These are phyloP conservation scores for Talaromyces piceae DNA, from an alignment of 2,329 filamentous ascomycete species.

Conservation along the genomic window DNA sequence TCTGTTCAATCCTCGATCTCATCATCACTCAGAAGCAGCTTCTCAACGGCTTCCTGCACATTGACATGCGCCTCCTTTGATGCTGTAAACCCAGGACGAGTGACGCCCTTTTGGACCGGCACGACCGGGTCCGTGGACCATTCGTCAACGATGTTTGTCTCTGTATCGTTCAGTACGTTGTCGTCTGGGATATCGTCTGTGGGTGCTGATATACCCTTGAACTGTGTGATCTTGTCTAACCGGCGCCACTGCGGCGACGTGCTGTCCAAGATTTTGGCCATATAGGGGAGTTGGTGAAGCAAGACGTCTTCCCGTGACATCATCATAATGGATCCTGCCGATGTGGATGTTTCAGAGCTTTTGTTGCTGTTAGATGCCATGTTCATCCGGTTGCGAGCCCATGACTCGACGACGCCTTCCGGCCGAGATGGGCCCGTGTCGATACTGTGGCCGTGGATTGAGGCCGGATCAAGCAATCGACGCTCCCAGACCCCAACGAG, in stretches of 20 bases:
- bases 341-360: not conserved
- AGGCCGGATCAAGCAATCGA: slow-evolving; percentile 21
- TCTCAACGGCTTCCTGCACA: slow-evolving; percentile 49
- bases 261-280: slow-evolving; percentile 54
- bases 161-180: slow-evolving; percentile 21
- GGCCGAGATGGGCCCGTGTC: not conserved
- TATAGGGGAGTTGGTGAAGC: slow-evolving; percentile 80
- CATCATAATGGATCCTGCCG: slow-evolving; percentile 24
- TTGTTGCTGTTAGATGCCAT: not conserved
- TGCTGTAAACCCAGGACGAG: slow-evolving; percentile 1
- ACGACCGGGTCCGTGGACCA: slow-evolving; percentile 14
- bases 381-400: slow-evolving; percentile 19
- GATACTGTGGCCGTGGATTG: not conserved
- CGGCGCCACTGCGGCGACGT: slow-evolving; percentile 40
- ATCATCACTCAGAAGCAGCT: slow-evolving; percentile 69
- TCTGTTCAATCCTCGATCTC: slow-evolving; percentile 69
- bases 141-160: slow-evolving; percentile 10
- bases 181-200: slow-evolving; percentile 39
- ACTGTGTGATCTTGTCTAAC: slow-evolving; percentile 61
- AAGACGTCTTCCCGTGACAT: slow-evolving; percentile 40
- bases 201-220: slow-evolving; percentile 50
- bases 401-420: slow-evolving; percentile 33
- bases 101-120: not conserved
- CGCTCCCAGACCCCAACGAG: slow-evolving; percentile 45
- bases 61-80: slow-evolving; percentile 19